Conservation (phyloP, 2,329 filamentous ascomycete species). For the Pseudogymnoascus sp. region DNA sequence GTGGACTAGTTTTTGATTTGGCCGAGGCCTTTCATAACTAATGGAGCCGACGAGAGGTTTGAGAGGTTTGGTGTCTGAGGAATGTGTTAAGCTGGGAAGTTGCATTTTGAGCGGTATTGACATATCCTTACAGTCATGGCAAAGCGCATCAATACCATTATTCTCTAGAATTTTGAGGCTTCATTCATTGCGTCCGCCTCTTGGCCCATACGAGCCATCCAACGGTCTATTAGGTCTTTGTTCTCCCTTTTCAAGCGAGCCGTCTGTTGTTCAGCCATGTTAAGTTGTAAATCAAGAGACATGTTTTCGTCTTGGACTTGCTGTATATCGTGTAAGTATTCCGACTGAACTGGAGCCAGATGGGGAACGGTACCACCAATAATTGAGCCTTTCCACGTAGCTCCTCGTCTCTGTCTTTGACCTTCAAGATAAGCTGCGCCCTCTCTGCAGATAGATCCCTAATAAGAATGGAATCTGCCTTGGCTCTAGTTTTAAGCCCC, state of each 20-base stretch:
- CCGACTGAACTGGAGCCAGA: neutral
- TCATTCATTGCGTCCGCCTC: slow-evolving; percentile 85
- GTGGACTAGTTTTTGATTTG: neutral
- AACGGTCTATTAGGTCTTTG: slow-evolving; percentile 77
- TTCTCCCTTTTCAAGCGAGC: slow-evolving; percentile 74
- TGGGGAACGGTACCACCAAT: slow-evolving; percentile 49
- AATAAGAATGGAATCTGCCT: slow-evolving; percentile 53
- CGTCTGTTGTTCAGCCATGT: slow-evolving; percentile 69
- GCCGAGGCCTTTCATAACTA: slow-evolving; percentile 9
- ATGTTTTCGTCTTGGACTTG: slow-evolving; percentile 91
- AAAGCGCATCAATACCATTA: slow-evolving; percentile 5
- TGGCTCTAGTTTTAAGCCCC: slow-evolving; percentile 50
- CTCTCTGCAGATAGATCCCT: slow-evolving; percentile 54
- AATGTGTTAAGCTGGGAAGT: neutral
- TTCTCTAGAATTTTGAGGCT: slow-evolving; percentile 19
- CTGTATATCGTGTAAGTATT: slow-evolving; percentile 29
- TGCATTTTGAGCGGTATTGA: neutral
- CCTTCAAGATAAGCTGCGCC: slow-evolving; percentile 50
- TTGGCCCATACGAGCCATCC: slow-evolving; percentile 79
- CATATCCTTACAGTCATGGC: slow-evolving; percentile 5
- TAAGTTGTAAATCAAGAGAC: slow-evolving; percentile 76
- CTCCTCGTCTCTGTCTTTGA: slow-evolving; percentile 80
- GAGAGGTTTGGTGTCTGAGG: slow-evolving; percentile 1
- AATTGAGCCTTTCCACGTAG: slow-evolving; percentile 74
- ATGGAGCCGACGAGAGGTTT: neutral